A percentile compares a stretch with the other conserved stretches of the same genome.
Evolutionary conservation across 768 basidiomycete species (phyloP).

Genomic region (Cyclocybe aegerita): DNA sequence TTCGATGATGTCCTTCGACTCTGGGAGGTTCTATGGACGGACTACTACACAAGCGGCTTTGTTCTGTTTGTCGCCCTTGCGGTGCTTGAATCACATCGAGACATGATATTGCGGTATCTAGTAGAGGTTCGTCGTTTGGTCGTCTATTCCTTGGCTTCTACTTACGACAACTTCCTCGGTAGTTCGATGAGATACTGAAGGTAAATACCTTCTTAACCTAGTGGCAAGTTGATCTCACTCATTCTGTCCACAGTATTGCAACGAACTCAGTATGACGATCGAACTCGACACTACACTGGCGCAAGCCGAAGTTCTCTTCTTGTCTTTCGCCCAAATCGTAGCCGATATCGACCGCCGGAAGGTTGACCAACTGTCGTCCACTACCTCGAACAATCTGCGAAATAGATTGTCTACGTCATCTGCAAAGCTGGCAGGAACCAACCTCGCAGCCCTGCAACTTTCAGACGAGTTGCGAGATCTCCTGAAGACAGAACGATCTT

Average conservation of each 20-base stretch:
- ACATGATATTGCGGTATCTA: slow-evolving; percentile 92
- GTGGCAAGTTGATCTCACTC: background rate
- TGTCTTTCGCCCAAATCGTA: slow-evolving; percentile 86
- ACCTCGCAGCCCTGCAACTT: slow-evolving; percentile 44
- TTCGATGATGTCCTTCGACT: slow-evolving; percentile 87
- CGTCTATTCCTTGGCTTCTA: background rate
- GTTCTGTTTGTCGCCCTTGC: slow-evolving; percentile 95
- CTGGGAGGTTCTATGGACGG: slow-evolving; percentile 95
- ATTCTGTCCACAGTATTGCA: slow-evolving; percentile 67
- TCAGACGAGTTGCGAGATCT: slow-evolving; percentile 65
- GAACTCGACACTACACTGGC: slow-evolving; percentile 94
- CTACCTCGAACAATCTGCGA: slow-evolving; percentile 29
- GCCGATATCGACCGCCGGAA: slow-evolving; percentile 85
- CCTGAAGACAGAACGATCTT: slow-evolving; percentile 42
- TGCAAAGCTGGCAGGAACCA: slow-evolving; percentile 23
- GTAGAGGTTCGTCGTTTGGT: slow-evolving; percentile 65
- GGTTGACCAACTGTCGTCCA: slow-evolving; percentile 50
- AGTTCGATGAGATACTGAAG: slow-evolving; percentile 85
- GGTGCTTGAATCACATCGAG: slow-evolving; percentile 91
- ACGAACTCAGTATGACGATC: slow-evolving; percentile 94
- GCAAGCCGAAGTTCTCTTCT: slow-evolving; percentile 95
- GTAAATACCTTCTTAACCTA: slow-evolving; percentile 24
- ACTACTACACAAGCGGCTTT: slow-evolving; percentile 85
- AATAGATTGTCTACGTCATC: slow-evolving; percentile 15
- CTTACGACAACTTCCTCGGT: slow-evolving; percentile 1